Evolutionary conservation across 495 filamentous ascomycete species (phyloP).

Genomic region (Penicillium malachiteum): DNA sequence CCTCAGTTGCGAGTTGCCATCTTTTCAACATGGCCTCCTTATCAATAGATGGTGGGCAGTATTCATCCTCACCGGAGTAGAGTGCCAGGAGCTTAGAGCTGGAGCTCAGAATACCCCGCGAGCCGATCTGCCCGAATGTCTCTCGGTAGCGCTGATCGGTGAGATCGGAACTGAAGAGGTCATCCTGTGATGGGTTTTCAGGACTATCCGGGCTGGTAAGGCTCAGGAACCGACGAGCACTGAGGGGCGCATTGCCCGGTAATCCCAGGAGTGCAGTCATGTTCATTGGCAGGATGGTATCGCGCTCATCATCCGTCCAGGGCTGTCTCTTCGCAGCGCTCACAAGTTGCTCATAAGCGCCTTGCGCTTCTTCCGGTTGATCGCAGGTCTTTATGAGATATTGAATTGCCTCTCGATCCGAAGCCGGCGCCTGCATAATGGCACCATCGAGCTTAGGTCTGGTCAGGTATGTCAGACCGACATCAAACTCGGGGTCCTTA

Average conservation of each 20-base stretch:
- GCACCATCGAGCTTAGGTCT: conserved; percentile 67
- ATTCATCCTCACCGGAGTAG: conserved; percentile 72
- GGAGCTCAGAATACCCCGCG: conserved; percentile 52
- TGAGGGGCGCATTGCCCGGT: conserved; percentile 55
- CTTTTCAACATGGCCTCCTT: conserved; percentile 58
- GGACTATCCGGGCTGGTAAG: conserved; percentile 57
- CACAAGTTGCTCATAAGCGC: conserved; percentile 51
- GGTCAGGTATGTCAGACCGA: conserved; percentile 22
- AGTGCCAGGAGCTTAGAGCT: conserved; percentile 45
- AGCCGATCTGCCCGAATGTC: conserved; percentile 65
- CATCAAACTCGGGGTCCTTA: conserved; percentile 18
- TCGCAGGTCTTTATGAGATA: conserved; percentile 18
- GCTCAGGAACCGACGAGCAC: conserved; percentile 58
- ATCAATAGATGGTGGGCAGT: conserved; percentile 61
- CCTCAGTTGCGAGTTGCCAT: conserved; percentile 65
- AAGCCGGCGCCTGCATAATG: conserved; percentile 79
- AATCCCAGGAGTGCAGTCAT: conserved; percentile 46
- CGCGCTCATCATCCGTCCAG: conserved; percentile 44
- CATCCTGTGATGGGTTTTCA: conserved; percentile 67
- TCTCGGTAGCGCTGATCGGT: conserved; percentile 52
- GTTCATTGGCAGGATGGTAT: conserved; percentile 57
- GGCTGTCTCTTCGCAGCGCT: conserved; percentile 44
- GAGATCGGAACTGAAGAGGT: conserved; percentile 84
- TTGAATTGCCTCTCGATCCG: conserved; percentile 69
- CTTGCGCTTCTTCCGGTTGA: conserved; percentile 27